phyloP scores from a whole-genome alignment of 345 rosid genomes.

The rapeseed (Brassica napus) region DNA sequence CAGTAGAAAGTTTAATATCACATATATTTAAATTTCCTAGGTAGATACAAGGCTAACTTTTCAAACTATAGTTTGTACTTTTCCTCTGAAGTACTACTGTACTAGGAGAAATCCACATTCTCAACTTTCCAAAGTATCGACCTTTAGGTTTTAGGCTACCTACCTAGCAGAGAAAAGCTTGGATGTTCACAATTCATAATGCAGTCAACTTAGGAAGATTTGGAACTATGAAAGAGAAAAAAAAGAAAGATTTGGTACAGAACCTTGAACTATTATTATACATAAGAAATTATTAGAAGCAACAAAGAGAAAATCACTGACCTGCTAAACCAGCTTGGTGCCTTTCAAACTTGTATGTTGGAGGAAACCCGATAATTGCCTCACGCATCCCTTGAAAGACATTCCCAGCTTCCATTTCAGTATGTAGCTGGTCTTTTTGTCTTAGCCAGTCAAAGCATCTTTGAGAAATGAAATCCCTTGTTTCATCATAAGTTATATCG shows the following conservation, averaged over 20 bases:
- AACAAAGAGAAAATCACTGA: slow-evolving; percentile 31
- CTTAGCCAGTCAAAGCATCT: slow-evolving; percentile 87
- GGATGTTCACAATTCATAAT: neutral
- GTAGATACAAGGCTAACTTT: neutral
- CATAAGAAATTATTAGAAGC: neutral
- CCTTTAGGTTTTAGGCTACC: neutral
- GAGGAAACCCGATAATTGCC: slow-evolving; percentile 75
- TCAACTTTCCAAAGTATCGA: neutral
- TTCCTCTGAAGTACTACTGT: slow-evolving; percentile 1
- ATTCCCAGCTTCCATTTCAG: slow-evolving; percentile 78
- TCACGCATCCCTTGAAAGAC: slow-evolving; percentile 93
- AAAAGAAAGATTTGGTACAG: neutral
- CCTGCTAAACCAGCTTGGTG: slow-evolving; percentile 77
- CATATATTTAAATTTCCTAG: neutral
- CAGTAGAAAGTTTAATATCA: neutral
- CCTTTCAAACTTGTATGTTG: slow-evolving; percentile 80
- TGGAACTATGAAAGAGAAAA: neutral
- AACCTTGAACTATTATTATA: neutral
- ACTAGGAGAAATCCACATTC: slow-evolving; percentile 3
- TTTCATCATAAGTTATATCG: slow-evolving; percentile 82
- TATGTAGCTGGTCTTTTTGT: slow-evolving; percentile 74
- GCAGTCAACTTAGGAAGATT: neutral
- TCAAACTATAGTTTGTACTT: neutral
- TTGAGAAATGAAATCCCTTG: slow-evolving; percentile 80
- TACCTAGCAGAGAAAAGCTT: slow-evolving; percentile 1